Evolutionary conservation across 306 rosid genomes (phyloP), one percentile per base, ranked within the genome.

Genomic region (Purshia tridentata): DNA sequence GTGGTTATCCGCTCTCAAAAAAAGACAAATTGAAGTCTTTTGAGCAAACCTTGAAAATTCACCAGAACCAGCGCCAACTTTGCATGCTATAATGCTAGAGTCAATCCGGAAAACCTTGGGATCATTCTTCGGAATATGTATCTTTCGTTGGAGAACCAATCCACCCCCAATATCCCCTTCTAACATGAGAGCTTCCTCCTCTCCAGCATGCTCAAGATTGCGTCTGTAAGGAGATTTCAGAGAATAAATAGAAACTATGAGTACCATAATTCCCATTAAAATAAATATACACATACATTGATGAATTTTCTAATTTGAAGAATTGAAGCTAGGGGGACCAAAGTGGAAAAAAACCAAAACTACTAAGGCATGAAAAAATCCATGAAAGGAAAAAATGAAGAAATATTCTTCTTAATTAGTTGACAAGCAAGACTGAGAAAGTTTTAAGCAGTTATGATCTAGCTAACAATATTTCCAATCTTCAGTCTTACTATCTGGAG

Each of bases 81-180:
- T 87, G 72, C 49, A 79, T 46, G 98, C 96, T 19, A 91, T 58
- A 79, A 93, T 89, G 84, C 87, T 85, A 61, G 97, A 93, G 81
- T 89, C 83, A 57, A 93, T 86, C 60, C 71, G 81, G 75, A 90
- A 75, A 77, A 74, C 74, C 64, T 84, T 67, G 15, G 84, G 54
- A 20, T 78, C 74, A 35, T 86, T 78, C 72, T 84, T 90, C 56
- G 92, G 88, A 79, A 90, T 71, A 77, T 42, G 48, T 66, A 93
- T 84, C 11, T 86, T 66, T 48, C 98, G 89, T 76, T 67, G 84
- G 73, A 93, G 84, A 83, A 76, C 87, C 85, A 93, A 74, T 76
- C 97, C 98, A 72, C 98, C 98, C 77, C 96, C 92, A 75, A 93
- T 82, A 76, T 93, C 97, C 73, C 91, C 91, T 85, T 93, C 96